A percentile compares a stretch with the other conserved stretches of the same genome.
These are phyloP conservation scores for Diplodia corticola DNA, from an alignment of 2,329 filamentous ascomycete species.

Conservation along the genomic window DNA sequence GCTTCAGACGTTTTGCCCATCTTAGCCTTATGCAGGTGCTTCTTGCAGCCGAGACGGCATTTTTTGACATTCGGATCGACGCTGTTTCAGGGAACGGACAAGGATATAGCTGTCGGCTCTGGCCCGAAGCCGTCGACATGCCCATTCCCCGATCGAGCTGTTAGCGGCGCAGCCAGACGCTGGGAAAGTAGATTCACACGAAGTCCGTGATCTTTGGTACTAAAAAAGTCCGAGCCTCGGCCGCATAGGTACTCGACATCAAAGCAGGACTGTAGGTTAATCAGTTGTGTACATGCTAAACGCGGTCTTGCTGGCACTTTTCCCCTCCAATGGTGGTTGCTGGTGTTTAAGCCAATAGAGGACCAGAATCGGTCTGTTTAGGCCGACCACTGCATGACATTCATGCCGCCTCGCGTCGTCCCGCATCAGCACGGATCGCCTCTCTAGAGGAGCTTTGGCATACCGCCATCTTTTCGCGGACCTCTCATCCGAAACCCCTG, in stretches of 20 bases:
- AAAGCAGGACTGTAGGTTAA: not conserved
- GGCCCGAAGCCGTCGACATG: not conserved
- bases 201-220: not conserved
- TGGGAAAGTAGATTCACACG: too few species aligned
- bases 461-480: not conserved
- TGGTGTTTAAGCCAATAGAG: not conserved
- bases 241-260: too few species aligned
- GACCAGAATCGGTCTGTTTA: not conserved
- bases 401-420: not conserved
- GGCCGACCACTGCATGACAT: not conserved
- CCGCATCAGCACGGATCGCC: not conserved
- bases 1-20: not conserved
- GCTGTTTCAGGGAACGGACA: not conserved
- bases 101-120: not conserved
- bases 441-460: conserved; percentile 1
- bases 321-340: not conserved
- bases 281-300: not conserved
- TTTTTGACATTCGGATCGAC: not conserved
- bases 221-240: too few species aligned
- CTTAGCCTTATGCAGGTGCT: not conserved
- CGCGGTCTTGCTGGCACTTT: not conserved
- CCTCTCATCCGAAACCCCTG: not conserved
- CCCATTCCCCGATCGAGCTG: too few species aligned
- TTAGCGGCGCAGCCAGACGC: too few species aligned
- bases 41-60: not conserved